These are phyloP conservation scores for Lactarius hatsudake DNA, from an alignment of 768 basidiomycete species.

Conservation along the genomic window DNA sequence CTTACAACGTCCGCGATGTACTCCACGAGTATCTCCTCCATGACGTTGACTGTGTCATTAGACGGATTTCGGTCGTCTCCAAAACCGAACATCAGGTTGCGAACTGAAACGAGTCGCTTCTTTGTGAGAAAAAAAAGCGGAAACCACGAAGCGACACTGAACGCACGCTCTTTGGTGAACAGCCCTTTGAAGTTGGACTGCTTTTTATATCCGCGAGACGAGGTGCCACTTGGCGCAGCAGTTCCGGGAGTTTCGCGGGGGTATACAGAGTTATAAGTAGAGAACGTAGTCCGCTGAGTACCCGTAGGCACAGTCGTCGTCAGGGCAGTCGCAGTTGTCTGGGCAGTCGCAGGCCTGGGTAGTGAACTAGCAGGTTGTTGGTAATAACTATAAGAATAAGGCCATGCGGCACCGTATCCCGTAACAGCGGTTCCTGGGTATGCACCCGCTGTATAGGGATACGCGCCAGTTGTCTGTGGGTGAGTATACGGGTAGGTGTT, in stretches of 20 bases:
- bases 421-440: constrained; percentile 64
- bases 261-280: constrained; percentile 44
- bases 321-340: constrained; percentile 23
- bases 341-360: constrained; percentile 29
- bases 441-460: constrained; percentile 47
- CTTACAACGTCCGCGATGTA: constrained; percentile 88
- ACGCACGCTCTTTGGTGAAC: constrained; percentile 79
- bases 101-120: constrained; percentile 47
- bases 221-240: constrained; percentile 38
- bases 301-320: constrained; percentile 26
- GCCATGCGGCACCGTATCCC: constrained; percentile 60
- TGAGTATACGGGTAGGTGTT: constrained; percentile 46
- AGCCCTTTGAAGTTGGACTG: constrained; percentile 69
- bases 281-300: constrained; percentile 29
- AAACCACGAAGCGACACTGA: not conserved
- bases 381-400: constrained; percentile 64
- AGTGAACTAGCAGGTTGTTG: constrained; percentile 27
- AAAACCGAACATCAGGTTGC: constrained; percentile 89
- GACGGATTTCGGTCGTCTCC: constrained; percentile 89
- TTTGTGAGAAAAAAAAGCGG: not conserved
- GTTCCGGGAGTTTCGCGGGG: constrained; percentile 48
- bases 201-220: constrained; percentile 53
- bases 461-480: constrained; percentile 45
- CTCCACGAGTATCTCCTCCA: constrained; percentile 92
- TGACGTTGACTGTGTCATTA: constrained; percentile 82